phyloP scores from a whole-genome alignment of 2,329 filamentous ascomycete genomes.

The Arthrobotrys pseudoclavata region DNA sequence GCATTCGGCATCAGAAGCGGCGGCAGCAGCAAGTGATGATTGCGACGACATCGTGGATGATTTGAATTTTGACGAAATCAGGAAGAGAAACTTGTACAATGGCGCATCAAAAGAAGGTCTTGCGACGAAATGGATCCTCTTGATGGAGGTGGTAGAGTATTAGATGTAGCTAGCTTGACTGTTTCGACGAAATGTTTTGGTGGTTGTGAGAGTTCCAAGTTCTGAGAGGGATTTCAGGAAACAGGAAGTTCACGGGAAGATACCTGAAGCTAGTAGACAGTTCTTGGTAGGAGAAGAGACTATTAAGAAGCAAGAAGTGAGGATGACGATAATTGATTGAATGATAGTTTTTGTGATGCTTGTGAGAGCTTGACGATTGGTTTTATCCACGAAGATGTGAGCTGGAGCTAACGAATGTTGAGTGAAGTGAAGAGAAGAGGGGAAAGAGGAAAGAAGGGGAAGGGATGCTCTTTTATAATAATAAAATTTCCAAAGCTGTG shows the following conservation, averaged over 20 bases:
- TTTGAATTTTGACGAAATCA: background rate
- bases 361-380: background rate
- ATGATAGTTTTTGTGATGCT: background rate
- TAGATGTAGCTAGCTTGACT: background rate
- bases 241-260: background rate
- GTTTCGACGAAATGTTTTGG: too few relatives aligned
- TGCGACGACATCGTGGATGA: conserved; percentile 1
- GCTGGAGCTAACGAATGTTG: background rate
- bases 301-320: background rate
- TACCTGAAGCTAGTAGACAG: background rate
- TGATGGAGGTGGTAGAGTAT: background rate
- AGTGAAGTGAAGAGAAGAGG: background rate
- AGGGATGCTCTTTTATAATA: background rate
- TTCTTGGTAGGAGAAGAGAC: background rate
- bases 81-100: background rate
- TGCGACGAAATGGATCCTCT: too few relatives aligned
- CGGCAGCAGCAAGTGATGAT: background rate
- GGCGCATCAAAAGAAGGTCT: background rate
- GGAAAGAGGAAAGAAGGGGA: background rate
- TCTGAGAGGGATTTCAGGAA: background rate
- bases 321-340: background rate
- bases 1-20: background rate
- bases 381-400: background rate
- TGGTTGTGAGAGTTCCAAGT: too few relatives aligned
- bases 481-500: background rate